These are phyloP conservation scores for Crithidia expoeki DNA, from an alignment of 208 protist species.

Conservation along the genomic window DNA sequence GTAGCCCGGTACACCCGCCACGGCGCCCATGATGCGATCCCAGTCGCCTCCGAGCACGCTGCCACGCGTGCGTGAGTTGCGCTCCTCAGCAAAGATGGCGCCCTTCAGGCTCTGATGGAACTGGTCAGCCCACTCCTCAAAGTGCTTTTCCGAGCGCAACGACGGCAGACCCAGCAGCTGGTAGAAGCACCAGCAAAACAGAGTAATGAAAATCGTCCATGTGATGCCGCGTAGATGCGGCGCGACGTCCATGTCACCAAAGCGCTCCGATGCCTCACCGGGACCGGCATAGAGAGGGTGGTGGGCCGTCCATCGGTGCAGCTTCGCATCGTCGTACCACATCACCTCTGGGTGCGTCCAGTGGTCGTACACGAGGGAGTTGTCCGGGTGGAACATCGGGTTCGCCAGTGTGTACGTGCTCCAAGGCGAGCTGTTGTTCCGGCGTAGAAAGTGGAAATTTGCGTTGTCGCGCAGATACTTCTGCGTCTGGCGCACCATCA, in stretches of 20 bases:
- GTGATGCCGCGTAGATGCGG: constrained; percentile 63
- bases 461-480: constrained; percentile 91
- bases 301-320: constrained; percentile 86
- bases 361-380: constrained; percentile 90
- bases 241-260: constrained; percentile 86
- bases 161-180: constrained; percentile 52
- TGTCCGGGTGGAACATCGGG: constrained; percentile 90
- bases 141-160: constrained; percentile 58
- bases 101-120: constrained; percentile 74
- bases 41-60: constrained; percentile 76
- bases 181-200: constrained; percentile 59
- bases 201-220: constrained; percentile 28
- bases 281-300: constrained; percentile 83
- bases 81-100: constrained; percentile 81
- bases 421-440: constrained; percentile 85
- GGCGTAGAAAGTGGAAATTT: constrained; percentile 81
- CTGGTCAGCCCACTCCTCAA: constrained; percentile 66
- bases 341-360: constrained; percentile 92
- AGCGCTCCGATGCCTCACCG: constrained; percentile 82
- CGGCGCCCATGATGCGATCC: constrained; percentile 76
- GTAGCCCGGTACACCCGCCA: constrained; percentile 42
- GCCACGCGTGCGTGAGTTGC: constrained; percentile 63
- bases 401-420: constrained; percentile 84
- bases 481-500: constrained; percentile 93
- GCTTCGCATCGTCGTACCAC: constrained; percentile 92